A percentile compares a stretch with the other conserved stretches of the same genome.
These are phyloP conservation scores for Fusarium xyrophilum DNA, from an alignment of 2,329 filamentous ascomycete genomes.

Conservation along the genomic window DNA sequence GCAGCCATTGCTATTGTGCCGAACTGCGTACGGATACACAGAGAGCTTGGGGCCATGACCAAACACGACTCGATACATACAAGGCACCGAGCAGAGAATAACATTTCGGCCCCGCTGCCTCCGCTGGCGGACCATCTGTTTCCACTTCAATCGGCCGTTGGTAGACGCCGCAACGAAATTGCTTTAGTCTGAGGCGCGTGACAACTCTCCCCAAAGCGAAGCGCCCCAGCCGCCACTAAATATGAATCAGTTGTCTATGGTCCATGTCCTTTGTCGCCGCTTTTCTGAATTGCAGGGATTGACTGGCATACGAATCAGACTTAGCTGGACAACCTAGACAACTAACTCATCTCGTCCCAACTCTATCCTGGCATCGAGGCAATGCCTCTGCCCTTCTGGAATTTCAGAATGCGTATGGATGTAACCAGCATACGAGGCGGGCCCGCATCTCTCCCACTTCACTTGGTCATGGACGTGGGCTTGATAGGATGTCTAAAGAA, in stretches of 20 bases:
- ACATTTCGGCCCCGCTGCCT: constrained; percentile 35
- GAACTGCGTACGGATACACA: not conserved
- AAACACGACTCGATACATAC: not conserved
- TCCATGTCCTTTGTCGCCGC: constrained; percentile 30
- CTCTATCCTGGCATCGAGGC: constrained; percentile 9
- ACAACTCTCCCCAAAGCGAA: constrained; percentile 22
- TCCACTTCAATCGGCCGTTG: constrained; percentile 35
- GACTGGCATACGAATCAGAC: constrained; percentile 24
- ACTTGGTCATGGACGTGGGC: constrained; percentile 7
- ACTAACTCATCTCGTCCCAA: constrained; percentile 31
- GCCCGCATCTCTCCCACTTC: constrained; percentile 17
- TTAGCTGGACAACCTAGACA: constrained; percentile 17
- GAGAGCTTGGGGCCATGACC: not conserved
- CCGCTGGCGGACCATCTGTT: constrained; percentile 30
- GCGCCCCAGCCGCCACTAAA: constrained; percentile 37
- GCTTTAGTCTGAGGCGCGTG: constrained; percentile 3
- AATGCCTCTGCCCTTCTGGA: not conserved
- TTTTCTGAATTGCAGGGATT: constrained; percentile 14
- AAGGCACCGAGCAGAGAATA: not conserved
- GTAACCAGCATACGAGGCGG: not conserved
- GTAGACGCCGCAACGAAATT: constrained; percentile 10
- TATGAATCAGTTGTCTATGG: constrained; percentile 9
- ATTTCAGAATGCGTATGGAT: not conserved
- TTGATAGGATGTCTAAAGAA: constrained; percentile 17
- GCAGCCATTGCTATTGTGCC: not conserved